These are phyloP conservation scores for Tylopilus plumbeoviolaceoides DNA, from an alignment of 768 basidiomycete genomes.

Conservation along the genomic window DNA sequence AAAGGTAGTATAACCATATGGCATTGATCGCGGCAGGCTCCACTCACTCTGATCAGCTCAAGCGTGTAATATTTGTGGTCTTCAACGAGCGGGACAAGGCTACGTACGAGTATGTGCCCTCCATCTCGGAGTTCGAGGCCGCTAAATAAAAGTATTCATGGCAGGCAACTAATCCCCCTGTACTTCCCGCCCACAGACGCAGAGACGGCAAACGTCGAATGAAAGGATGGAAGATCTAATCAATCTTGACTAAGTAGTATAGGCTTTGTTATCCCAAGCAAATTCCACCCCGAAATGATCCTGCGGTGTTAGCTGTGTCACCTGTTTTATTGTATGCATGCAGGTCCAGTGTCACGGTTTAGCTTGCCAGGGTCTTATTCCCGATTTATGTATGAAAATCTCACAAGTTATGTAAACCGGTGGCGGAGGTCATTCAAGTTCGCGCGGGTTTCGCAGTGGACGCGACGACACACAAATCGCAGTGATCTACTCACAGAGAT, in stretches of 20 bases:
- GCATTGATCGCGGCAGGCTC: not conserved
- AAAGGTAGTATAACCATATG: conserved; percentile 31
- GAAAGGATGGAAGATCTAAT: not conserved
- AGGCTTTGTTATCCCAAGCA: no score
- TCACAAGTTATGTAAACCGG: no score
- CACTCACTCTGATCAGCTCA: conserved; percentile 39
- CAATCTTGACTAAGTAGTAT: no score
- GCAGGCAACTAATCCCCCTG: conserved; percentile 50
- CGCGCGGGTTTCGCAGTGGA: no score
- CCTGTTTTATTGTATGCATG: not conserved
- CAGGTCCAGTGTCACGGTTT: not conserved
- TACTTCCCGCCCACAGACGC: conserved; percentile 48
- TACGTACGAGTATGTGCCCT: conserved; percentile 57
- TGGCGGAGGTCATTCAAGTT: no score
- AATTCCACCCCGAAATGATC: no score
- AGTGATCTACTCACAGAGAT: no score
- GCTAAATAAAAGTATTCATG: not conserved
- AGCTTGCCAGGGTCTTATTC: not conserved
- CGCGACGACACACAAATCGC: no score
- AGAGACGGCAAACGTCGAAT: not conserved
- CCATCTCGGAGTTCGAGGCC: not conserved
- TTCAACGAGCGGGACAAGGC: conserved; percentile 59
- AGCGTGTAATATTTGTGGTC: conserved; percentile 71
- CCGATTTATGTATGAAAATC: not conserved
- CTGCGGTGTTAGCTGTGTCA: not conserved